Base-by-base conservation (phyloP, 2,329 filamentous ascomycete species). In the Lizonia empirigonia region DNA sequence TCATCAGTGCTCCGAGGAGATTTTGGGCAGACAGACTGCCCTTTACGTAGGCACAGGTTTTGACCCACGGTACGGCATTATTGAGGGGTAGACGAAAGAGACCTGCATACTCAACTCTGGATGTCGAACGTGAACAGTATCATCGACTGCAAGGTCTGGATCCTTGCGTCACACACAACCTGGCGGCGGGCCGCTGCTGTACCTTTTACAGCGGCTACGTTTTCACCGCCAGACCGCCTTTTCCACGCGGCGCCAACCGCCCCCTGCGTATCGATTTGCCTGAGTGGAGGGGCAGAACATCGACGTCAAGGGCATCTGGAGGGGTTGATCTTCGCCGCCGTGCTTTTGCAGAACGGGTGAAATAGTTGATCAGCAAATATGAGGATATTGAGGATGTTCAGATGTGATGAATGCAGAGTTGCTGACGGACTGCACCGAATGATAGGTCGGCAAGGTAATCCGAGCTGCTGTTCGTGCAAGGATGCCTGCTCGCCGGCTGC, bases 201-300 rank as follows among this genome's bases (percentile, higher is more conserved):
- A 54, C 50, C 41, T 58, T 61, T 53, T 48, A 57, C 53, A 61
- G 64, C 60, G 64, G 61, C 55, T 65, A 50, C 63, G 64, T 65
- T 60, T 67, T 59, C 64, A 64, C 56, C 47, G 50, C 58, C 59
- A 67, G 69, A 73, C 70, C 70, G 70, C 68, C 64, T 65, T 71
- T 73, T 71, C 39, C 52, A 58, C 53, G 49, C 50, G 50, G 60
- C 56, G 59, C 58, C 62, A 60, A 48, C 50, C 41, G 60, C 50
- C 55, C 58, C 56, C 45, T 54, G 59, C 60, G 55, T 66, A 68
- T 69, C 65, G 66, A 70, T 67, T 59, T 33, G 53, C 54, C 56
- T 56, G 53, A 59, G 58, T 61, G 56, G 62, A 60, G 62, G 60
- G 62, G 62, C 50, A 63, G 48, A 50, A 55, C 45, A 48, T 38